Percentiles rank a stretch among this genome's conserved stretches.
phyloP scores from a whole-genome alignment of 768 basidiomycete genomes.

The Lactarius sp. region DNA sequence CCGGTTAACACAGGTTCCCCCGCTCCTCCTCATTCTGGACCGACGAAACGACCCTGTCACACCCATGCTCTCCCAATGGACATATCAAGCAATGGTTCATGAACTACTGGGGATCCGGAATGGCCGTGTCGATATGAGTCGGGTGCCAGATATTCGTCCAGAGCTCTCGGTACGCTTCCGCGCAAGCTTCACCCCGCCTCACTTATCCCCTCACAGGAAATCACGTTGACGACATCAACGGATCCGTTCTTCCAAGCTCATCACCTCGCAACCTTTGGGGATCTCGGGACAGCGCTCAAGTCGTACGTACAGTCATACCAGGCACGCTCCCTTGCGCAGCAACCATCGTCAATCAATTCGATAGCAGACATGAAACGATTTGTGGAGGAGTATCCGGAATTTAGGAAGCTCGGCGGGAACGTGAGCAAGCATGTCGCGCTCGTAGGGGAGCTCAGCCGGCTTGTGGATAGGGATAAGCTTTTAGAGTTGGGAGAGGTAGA shows the following conservation, averaged over 20 bases:
- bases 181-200: neutral
- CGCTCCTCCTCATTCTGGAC: conserved; percentile 88
- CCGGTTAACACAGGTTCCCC: conserved; percentile 80
- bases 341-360: conserved; percentile 82
- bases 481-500: conserved; percentile 92
- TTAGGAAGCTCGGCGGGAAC: conserved; percentile 92
- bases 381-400: conserved; percentile 98
- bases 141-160: conserved; percentile 79
- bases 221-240: conserved; percentile 84
- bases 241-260: conserved; percentile 94
- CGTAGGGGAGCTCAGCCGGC: conserved; percentile 90
- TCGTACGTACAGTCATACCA: conserved; percentile 94
- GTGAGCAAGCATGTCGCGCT: conserved; percentile 98
- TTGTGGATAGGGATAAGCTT: conserved; percentile 81
- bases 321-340: conserved; percentile 69
- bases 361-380: conserved; percentile 96
- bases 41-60: conserved; percentile 96
- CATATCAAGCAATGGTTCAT: conserved; percentile 99
- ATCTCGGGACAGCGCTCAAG: conserved; percentile 87
- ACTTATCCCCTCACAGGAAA: conserved; percentile 54
- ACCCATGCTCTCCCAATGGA: conserved; percentile 95
- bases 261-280: conserved; percentile 91
- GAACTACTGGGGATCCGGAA: conserved; percentile 92
- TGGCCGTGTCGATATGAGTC: conserved; percentile 79
- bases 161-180: conserved; percentile 67